Evolutionary conservation across 352 stramenopile genomes (phyloP).

Genomic region (Phytopythium kandeliae): DNA sequence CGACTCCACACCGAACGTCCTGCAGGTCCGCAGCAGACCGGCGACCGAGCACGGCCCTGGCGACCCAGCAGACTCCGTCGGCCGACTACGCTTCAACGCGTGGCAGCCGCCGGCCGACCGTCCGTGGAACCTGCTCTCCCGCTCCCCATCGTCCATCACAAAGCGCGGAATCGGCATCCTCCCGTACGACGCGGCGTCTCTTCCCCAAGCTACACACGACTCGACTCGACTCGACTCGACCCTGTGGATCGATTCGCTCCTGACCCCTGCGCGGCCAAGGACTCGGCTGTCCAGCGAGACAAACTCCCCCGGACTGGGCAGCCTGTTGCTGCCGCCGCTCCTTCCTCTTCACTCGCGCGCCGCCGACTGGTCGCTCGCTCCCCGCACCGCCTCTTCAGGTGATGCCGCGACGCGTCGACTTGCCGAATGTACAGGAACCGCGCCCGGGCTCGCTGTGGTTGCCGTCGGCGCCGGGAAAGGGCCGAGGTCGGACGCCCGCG

Average conservation of each 20-base stretch:
- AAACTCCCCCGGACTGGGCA: constrained; percentile 15
- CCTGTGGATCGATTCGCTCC: neutral
- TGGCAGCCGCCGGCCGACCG: neutral
- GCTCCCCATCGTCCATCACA: constrained; percentile 5
- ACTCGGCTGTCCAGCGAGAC: constrained; percentile 11
- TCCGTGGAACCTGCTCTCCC: constrained; percentile 7
- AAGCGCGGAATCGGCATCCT: constrained; percentile 5
- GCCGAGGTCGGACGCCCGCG: neutral
- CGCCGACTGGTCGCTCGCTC: neutral
- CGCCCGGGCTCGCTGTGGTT: constrained; percentile 1
- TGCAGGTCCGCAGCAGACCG: neutral
- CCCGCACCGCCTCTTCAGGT: neutral
- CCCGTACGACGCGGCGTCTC: too few species aligned
- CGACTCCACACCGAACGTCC: neutral
- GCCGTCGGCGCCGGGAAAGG: neutral
- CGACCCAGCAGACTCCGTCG: neutral
- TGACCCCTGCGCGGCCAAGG: neutral
- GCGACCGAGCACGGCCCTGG: neutral
- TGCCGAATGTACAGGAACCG: constrained; percentile 1
- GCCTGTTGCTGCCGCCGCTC: neutral
- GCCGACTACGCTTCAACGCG: constrained; percentile 7
- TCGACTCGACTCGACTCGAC: too few species aligned
- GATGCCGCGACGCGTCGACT: neutral
- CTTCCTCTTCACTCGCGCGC: neutral
- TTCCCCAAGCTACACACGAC: too few species aligned